Evolutionary conservation across 768 basidiomycete genomes (phyloP).

Genomic region (Tricholoma matsutake): DNA sequence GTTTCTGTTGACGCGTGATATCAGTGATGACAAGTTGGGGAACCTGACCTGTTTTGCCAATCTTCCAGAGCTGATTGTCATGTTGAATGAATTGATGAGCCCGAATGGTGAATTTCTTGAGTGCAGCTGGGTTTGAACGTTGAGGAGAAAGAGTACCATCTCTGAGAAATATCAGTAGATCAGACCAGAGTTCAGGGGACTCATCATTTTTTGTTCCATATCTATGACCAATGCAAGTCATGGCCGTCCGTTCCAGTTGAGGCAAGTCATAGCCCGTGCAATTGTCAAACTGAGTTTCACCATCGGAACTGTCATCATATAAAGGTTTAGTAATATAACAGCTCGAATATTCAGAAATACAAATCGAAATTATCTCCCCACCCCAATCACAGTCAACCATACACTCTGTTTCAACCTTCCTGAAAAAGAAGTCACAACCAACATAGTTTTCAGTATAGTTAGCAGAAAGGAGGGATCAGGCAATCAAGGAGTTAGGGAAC

Average conservation of each 20-base stretch:
- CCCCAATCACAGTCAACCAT: constrained; percentile 3
- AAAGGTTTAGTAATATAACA: constrained; percentile 12
- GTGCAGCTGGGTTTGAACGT: not conserved
- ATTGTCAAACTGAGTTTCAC: too few relatives aligned
- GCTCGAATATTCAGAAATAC: not conserved
- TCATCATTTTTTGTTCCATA: constrained; percentile 13
- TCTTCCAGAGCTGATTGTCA: constrained; percentile 17
- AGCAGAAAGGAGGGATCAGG: too few relatives aligned
- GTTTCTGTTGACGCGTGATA: not conserved
- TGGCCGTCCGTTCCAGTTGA: not conserved
- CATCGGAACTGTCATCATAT: too few relatives aligned
- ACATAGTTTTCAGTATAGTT: too few relatives aligned
- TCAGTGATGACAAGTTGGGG: constrained; percentile 26
- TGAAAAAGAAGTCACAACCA: too few relatives aligned
- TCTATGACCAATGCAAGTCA: constrained; percentile 3
- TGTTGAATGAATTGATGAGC: constrained; percentile 17
- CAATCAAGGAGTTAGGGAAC: too few relatives aligned
- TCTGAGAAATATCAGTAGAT: constrained; percentile 8
- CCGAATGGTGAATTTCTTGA: not conserved
- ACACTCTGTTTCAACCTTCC: too few relatives aligned
- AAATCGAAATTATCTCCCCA: constrained; percentile 4
- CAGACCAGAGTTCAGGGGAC: constrained; percentile 3
- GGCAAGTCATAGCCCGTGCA: too few relatives aligned
- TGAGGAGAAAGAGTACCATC: not conserved
- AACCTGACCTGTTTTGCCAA: constrained; percentile 7